phyloP scores from a whole-genome alignment of 2,329 filamentous ascomycete species.

The Pezicula neosporulosa region DNA sequence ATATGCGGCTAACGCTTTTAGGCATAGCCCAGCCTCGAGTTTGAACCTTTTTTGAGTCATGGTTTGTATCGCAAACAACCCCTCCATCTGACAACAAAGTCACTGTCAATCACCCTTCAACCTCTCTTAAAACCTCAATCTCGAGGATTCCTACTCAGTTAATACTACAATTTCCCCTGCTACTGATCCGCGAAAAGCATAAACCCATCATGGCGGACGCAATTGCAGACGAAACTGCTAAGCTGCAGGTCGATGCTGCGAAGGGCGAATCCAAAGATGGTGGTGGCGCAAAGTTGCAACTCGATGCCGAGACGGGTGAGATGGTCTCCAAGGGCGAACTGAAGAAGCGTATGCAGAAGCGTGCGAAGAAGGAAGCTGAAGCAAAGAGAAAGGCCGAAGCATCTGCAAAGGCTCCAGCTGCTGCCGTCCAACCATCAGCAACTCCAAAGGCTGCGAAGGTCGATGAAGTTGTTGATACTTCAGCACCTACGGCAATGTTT shows the following conservation, averaged over 20 bases:
- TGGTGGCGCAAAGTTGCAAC: conserved; percentile 48
- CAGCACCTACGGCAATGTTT: conserved; percentile 55
- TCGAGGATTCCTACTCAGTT: background rate
- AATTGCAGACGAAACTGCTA: conserved; percentile 42
- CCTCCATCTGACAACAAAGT: too few species aligned
- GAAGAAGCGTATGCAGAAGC: conserved; percentile 57
- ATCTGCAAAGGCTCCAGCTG: conserved; percentile 28
- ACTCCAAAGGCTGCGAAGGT: conserved; percentile 16
- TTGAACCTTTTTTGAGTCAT: too few species aligned
- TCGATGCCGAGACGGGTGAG: conserved; percentile 63
- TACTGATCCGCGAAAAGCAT: background rate
- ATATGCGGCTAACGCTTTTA: background rate
- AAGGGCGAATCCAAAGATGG: conserved; percentile 43
- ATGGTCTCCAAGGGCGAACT: conserved; percentile 62
- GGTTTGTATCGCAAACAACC: too few species aligned
- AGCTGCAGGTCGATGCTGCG: conserved; percentile 59
- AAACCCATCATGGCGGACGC: conserved; percentile 42
- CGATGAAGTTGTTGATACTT: conserved; percentile 25
- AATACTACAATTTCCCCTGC: background rate
- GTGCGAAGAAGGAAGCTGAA: conserved; percentile 52
- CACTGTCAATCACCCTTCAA: too few species aligned
- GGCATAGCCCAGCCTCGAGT: too few species aligned
- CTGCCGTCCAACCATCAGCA: conserved; percentile 16
- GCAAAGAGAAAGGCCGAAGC: conserved; percentile 48
- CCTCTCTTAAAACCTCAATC: background rate